Evolutionary conservation across 331 rosid species (phyloP).

Genomic region (Acacia pycnantha): DNA sequence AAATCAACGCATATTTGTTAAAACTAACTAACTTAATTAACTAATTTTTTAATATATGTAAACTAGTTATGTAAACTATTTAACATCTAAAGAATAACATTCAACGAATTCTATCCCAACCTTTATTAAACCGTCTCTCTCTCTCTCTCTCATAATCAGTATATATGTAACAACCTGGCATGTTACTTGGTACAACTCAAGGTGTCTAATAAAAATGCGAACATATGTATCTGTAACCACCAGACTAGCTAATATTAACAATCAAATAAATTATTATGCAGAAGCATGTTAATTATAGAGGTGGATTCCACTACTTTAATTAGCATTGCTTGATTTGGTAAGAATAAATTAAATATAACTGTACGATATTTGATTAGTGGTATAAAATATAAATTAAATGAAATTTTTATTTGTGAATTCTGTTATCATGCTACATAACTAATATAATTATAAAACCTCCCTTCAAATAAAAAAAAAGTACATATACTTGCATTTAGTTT

Average conservation of each 20-base stretch:
- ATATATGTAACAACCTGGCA: neutral
- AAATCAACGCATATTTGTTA: too few species aligned
- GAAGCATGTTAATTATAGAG: neutral
- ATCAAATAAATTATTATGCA: neutral
- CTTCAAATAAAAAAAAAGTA: neutral
- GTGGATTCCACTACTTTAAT: neutral
- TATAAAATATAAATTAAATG: neutral
- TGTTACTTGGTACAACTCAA: slow-evolving; percentile 23
- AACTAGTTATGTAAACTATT: too few species aligned
- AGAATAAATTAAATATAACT: neutral
- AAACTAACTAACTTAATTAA: too few species aligned
- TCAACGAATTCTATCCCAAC: neutral
- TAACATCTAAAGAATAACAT: too few species aligned
- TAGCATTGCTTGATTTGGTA: neutral
- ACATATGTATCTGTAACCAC: neutral
- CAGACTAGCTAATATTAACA: neutral
- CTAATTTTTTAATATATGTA: too few species aligned
- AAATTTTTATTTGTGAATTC: neutral
- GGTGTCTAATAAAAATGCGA: neutral
- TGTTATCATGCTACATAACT: too few species aligned
- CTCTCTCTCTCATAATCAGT: neutral
- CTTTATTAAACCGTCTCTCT: neutral
- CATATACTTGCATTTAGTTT: neutral
- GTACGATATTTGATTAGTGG: neutral
- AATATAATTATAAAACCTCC: neutral